phyloP scores from a whole-genome alignment of 1,284 basidiomycete species.

The Sphagnurus paluster region DNA sequence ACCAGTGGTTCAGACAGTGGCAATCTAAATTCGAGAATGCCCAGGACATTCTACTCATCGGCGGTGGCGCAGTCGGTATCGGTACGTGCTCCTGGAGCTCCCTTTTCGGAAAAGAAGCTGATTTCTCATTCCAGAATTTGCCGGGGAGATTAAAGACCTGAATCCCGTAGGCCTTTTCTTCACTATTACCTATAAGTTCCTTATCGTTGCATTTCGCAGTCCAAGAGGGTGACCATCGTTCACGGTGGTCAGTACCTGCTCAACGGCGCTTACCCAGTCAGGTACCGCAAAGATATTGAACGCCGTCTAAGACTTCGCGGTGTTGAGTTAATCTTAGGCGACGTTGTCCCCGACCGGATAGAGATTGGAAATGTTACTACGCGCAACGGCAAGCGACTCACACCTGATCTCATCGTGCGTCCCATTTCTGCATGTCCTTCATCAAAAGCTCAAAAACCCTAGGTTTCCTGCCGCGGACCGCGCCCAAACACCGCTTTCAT shows the following conservation, averaged over 20 bases:
- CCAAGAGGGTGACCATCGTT: slow-evolving; percentile 65
- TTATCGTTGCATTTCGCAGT: no score
- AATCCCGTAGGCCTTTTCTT: slow-evolving; percentile 40
- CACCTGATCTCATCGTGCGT: slow-evolving; percentile 59
- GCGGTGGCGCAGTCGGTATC: slow-evolving; percentile 62
- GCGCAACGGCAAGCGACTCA: slow-evolving; percentile 50
- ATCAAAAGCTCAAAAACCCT: background rate
- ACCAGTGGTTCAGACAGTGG: slow-evolving; percentile 40
- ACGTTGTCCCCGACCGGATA: slow-evolving; percentile 47
- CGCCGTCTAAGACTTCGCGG: slow-evolving; percentile 41
- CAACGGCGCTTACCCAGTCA: slow-evolving; percentile 56
- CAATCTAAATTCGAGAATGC: slow-evolving; percentile 46
- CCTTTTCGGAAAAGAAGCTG: background rate
- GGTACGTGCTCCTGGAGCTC: slow-evolving; percentile 29
- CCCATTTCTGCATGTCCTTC: background rate
- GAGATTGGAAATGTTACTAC: slow-evolving; percentile 40
- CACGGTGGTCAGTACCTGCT: slow-evolving; percentile 54
- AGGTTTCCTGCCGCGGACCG: slow-evolving; percentile 53
- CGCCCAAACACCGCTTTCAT: slow-evolving; percentile 56
- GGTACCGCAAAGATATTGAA: slow-evolving; percentile 50
- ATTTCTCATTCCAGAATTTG: slow-evolving; percentile 39
- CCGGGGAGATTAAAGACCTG: slow-evolving; percentile 57
- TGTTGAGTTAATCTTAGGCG: slow-evolving; percentile 53
- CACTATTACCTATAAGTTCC: slow-evolving; percentile 7
- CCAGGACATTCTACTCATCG: slow-evolving; percentile 54